Base-by-base conservation (phyloP, 768 basidiomycete genomes). In the Scleroderma citrinum region DNA sequence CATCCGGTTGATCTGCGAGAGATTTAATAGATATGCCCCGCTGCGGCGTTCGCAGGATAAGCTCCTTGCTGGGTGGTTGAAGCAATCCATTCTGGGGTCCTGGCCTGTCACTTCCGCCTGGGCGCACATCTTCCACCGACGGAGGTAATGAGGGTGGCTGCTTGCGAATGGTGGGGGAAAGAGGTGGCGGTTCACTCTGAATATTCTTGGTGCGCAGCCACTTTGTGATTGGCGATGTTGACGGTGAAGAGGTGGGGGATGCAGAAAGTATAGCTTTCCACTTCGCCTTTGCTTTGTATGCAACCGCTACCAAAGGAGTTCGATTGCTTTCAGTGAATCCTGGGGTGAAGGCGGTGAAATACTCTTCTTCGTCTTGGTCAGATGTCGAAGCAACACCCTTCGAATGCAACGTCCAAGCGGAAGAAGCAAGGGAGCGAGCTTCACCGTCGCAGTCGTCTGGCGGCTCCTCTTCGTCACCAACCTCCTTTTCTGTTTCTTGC, bases 251-350 rank as follows among this genome's bases (percentile, higher is more conserved):
- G n/a, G 51, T 38, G 29, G 38, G 42, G 4, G 64, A 32, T 6
- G 72, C 66, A 4, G 73, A 71, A 20, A 80, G 57, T 21, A 83
- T 53, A 1, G 76, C 53, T 20, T 78, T 59, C 76, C 78, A 82
- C 59, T 76, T 79, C 35, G 71, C 62, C 56, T 81, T 83, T 24
- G 76, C 81, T 55, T 75, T 79, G 44, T 74, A 71, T 7, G 74
- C 78, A n/a, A 74, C 73, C 17, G 64, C 46, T 10, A 64, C 58
- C 20, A 76, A 50, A 38, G 71, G 71, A 16, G 69, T 50, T 34
- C 73, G 75, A 14, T 62, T 70, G 65, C 32, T 63, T 57, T 32
- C 71, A 48, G 43, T 64, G 50, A 37, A 63, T 60, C 48, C 68
- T 54, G 62, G 32, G 5, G 45, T 12, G 23, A 56, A 47, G 1